Evolutionary conservation across 2,329 filamentous ascomycete genomes (phyloP).

Genomic region (Orbilia quercus): DNA sequence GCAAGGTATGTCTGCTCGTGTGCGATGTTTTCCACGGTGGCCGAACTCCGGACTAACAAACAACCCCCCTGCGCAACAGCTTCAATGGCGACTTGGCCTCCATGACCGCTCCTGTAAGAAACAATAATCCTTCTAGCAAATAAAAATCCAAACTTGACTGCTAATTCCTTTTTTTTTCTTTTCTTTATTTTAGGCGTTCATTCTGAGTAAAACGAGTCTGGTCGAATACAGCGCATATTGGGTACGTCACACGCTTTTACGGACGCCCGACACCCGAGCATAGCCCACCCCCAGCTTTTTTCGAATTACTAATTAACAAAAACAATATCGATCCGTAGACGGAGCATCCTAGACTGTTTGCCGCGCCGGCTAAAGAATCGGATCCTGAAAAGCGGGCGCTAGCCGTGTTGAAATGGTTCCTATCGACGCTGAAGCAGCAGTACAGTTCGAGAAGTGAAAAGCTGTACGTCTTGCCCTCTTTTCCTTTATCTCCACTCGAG

Average conservation of each 20-base stretch:
- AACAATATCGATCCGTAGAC: slow-evolving; percentile 63
- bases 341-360: slow-evolving; percentile 80
- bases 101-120: slow-evolving; percentile 73
- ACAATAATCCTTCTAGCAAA: not conserved
- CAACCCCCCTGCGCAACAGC: slow-evolving; percentile 68
- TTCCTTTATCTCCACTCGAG: not conserved
- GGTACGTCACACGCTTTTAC: slow-evolving; percentile 63
- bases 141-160: not conserved
- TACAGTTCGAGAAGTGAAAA: slow-evolving; percentile 65
- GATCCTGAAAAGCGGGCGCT: slow-evolving; percentile 84
- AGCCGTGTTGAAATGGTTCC: slow-evolving; percentile 94
- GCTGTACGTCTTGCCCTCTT: slow-evolving; percentile 52
- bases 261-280: slow-evolving; percentile 49
- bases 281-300: slow-evolving; percentile 23
- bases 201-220: slow-evolving; percentile 80
- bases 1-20: slow-evolving; percentile 46
- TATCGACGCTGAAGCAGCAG: slow-evolving; percentile 91
- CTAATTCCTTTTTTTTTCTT: slow-evolving; percentile 64
- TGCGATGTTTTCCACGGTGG: slow-evolving; percentile 11
- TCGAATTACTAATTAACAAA: slow-evolving; percentile 13
- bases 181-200: slow-evolving; percentile 81
- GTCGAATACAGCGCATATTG: slow-evolving; percentile 86
- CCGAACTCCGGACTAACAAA: slow-evolving; percentile 8
- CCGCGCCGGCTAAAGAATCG: slow-evolving; percentile 81
- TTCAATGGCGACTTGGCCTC: slow-evolving; percentile 86